A percentile compares a stretch with the other conserved stretches of the same genome.
These are phyloP conservation scores for Adansonia madagascariensis DNA, from an alignment of 441 rosid genomes.

Conservation along the genomic window DNA sequence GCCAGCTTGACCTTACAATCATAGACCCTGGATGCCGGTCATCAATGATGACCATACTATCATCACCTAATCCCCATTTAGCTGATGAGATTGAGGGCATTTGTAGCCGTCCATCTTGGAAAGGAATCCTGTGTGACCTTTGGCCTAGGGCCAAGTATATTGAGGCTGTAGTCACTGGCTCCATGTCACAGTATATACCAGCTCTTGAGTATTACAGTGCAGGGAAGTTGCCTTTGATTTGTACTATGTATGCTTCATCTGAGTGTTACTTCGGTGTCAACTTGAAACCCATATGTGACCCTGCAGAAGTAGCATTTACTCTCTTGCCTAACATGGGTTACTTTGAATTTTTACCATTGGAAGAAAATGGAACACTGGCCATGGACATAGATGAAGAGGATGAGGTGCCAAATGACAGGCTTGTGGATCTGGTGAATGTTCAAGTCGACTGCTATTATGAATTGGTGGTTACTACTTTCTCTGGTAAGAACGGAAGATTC, in stretches of 20 bases:
- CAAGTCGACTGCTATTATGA: slow-evolving; percentile 76
- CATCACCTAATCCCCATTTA: slow-evolving; percentile 55
- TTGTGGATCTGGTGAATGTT: slow-evolving; percentile 71
- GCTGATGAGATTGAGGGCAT: slow-evolving; percentile 75
- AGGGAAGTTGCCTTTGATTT: slow-evolving; percentile 74
- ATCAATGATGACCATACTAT: slow-evolving; percentile 52
- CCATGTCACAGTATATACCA: slow-evolving; percentile 92
- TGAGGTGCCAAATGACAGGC: slow-evolving; percentile 49
- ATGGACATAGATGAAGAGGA: slow-evolving; percentile 58
- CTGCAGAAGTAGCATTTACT: slow-evolving; percentile 78
- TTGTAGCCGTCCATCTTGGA: slow-evolving; percentile 71
- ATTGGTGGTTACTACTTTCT: slow-evolving; percentile 81
- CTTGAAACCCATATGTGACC: slow-evolving; percentile 75
- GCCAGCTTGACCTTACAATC: slow-evolving; percentile 54
- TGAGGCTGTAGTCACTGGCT: slow-evolving; percentile 89
- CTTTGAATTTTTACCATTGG: slow-evolving; percentile 80
- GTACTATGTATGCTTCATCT: slow-evolving; percentile 94
- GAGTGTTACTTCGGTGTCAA: slow-evolving; percentile 92
- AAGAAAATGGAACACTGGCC: slow-evolving; percentile 61
- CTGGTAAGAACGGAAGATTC: slow-evolving; percentile 48
- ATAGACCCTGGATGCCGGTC: slow-evolving; percentile 65
- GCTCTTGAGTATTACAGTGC: slow-evolving; percentile 67
- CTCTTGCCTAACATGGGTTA: slow-evolving; percentile 90
- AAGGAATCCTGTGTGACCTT: slow-evolving; percentile 72
- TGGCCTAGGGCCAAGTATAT: slow-evolving; percentile 89